These are phyloP conservation scores for Globisporangium rhizosaccharum DNA, from an alignment of 352 stramenopile genomes.

Conservation along the genomic window DNA sequence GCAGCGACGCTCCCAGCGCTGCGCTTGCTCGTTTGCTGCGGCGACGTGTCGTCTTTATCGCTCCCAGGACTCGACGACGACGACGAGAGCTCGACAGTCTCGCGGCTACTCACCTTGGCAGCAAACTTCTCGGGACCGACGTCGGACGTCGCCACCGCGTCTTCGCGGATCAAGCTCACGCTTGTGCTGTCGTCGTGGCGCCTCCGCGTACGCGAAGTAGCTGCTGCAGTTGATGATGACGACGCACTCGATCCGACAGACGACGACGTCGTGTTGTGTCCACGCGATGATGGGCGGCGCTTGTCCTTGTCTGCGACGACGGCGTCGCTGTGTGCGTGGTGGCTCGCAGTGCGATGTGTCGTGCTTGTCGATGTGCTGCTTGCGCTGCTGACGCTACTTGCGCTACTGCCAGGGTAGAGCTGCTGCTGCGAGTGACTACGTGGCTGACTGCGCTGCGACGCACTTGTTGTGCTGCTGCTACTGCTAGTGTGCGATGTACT, in stretches of 20 bases:
- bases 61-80: constrained; percentile 40
- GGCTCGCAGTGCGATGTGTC: constrained; percentile 7
- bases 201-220: background rate
- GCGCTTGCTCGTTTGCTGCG: constrained; percentile 6
- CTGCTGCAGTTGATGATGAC: background rate
- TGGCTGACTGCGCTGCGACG: constrained; percentile 5
- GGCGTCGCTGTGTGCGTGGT: constrained; percentile 3
- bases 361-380: constrained; percentile 13
- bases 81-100: constrained; percentile 27
- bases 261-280: constrained; percentile 11
- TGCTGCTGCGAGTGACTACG: background rate
- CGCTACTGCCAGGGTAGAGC: constrained; percentile 6
- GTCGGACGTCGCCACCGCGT: constrained; percentile 10
- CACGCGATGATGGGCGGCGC: constrained; percentile 5
- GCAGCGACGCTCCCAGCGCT: background rate
- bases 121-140: constrained; percentile 42
- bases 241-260: constrained; percentile 1
- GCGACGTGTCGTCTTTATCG: constrained; percentile 37
- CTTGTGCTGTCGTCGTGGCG: constrained; percentile 5
- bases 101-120: constrained; percentile 26
- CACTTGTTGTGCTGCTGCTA: background rate
- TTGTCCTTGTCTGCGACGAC: constrained; percentile 3
- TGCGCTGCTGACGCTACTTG: constrained; percentile 13
- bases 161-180: constrained; percentile 8
- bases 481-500: background rate